These are phyloP conservation scores for Talaromyces trachyspermus DNA, from an alignment of 495 filamentous ascomycete species.

Conservation along the genomic window DNA sequence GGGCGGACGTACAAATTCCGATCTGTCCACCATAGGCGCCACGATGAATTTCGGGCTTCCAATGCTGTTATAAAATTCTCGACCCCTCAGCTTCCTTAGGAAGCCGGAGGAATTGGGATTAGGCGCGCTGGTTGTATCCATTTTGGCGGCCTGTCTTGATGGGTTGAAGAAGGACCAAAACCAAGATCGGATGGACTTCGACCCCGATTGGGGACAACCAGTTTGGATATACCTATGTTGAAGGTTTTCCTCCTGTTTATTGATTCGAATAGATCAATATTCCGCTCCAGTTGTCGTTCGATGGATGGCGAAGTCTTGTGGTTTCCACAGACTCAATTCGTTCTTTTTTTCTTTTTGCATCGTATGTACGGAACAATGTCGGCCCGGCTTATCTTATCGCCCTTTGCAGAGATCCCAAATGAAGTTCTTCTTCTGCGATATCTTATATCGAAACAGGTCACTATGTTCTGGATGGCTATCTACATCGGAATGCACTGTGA, in stretches of 20 bases:
- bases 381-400: constrained; percentile 9
- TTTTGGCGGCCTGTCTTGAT: constrained; percentile 15
- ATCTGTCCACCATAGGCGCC: constrained; percentile 97
- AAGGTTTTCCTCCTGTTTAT: background rate
- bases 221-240: constrained; percentile 26
- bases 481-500: too few relatives aligned
- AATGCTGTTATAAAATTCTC: constrained; percentile 88
- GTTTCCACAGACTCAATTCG: background rate
- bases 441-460: too few relatives aligned
- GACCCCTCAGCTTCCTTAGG: constrained; percentile 74
- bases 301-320: too few relatives aligned
- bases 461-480: too few relatives aligned
- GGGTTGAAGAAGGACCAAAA: constrained; percentile 18
- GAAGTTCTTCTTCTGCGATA: too few relatives aligned
- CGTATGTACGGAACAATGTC: constrained; percentile 3
- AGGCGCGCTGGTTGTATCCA: constrained; percentile 16
- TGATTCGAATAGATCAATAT: too few relatives aligned
- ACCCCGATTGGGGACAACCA: constrained; percentile 25
- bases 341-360: background rate
- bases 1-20: constrained; percentile 90
- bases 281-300: too few relatives aligned
- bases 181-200: constrained; percentile 8
- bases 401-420: too few relatives aligned
- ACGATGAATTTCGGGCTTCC: constrained; percentile 85
- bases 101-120: constrained; percentile 5